Base-by-base conservation (phyloP, 495 filamentous ascomycete species). In the Tuber aestivum region DNA sequence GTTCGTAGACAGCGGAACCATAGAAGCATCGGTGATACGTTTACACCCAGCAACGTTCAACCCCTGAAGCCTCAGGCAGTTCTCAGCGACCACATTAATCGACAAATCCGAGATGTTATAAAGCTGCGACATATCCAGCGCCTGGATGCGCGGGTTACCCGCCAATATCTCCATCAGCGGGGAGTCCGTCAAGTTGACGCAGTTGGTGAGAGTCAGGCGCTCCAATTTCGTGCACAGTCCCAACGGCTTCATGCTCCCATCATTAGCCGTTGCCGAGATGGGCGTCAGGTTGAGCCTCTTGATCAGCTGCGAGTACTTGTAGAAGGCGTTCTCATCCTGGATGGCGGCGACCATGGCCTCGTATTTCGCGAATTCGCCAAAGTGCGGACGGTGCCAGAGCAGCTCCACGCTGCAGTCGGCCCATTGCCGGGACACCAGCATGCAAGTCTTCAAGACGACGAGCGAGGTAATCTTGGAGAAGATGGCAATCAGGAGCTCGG, bases 341-440 rank as follows among this genome's bases (percentile, higher is more conserved):
- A 97, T 89, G 2, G 96, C 92, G 27, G 86, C 85, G 78, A 93
- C 92, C 79, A 98, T 94, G 72, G 86, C 90, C 78, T 88, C 86
- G 78, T 97, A 88, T 79, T 92, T 92, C 27, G 87, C 82, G 92
- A 94, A 98, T 74, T 89, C 92, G 76, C 91, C 92, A 85, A 95
- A 97, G 41, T 92, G 89, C 3, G 96, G 95, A 70, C 95, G 89
- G 83, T 98, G 94, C 95, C 95, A 99, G 20, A 99, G 87, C 69
- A 97, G 88, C 72, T 95, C 95, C 42, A 98, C 96, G 70, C 90
- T 91, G 82, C 97, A 97, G 76, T 91, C 87, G 68, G 96, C 92
- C 96, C 96, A 99, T 77, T 90, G 90, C 82, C 93, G 93, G 81
- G 91, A 97, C 12, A 97, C 95, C 81, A 95, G 86, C 93, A 99